A percentile compares a stretch with the other conserved stretches of the same genome.
Conservation (phyloP, 2,329 filamentous ascomycete genomes). For the Colletotrichum coccodes region DNA sequence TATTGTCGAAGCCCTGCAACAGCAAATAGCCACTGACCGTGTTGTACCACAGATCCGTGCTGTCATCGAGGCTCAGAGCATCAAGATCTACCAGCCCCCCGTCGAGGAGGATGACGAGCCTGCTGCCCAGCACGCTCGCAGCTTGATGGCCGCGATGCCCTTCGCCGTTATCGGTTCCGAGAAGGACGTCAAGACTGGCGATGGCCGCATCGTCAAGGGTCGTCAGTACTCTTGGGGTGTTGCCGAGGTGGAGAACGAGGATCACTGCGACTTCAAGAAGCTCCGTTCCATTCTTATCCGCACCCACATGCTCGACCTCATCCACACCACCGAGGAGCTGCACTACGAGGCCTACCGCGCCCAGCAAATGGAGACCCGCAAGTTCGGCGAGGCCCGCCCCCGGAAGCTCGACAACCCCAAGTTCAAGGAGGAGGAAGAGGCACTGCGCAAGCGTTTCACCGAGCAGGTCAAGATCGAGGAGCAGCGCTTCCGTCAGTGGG, state of each 20-base stretch:
- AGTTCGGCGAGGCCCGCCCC: conserved; percentile 97
- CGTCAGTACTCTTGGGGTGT: conserved; percentile 99
- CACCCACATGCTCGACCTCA: conserved; percentile 99
- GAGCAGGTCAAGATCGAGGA: conserved; percentile 99
- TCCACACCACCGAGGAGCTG: conserved; percentile 98
- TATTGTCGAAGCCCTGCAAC: conserved; percentile 16
- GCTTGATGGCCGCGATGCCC: conserved; percentile 95
- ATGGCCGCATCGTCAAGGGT: conserved; percentile 97
- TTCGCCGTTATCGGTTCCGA: conserved; percentile 99
- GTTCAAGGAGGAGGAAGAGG: conserved; percentile 99
- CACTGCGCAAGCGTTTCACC: conserved; percentile 97
- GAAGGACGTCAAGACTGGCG: conserved; percentile 97
- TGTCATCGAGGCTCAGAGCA: conserved; percentile 97
- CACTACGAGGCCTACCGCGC: conserved; percentile 99
- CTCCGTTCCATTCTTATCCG: conserved; percentile 98
- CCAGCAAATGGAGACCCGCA: conserved; percentile 99
- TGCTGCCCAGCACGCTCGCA: conserved; percentile 92
- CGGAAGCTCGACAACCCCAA: conserved; percentile 99
- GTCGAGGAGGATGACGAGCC: conserved; percentile 98
- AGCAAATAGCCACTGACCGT: conserved; percentile 12
- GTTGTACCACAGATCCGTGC: conserved; percentile 76
- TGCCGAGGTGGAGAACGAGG: conserved; percentile 99
- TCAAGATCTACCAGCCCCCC: conserved; percentile 99
- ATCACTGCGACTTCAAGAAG: conserved; percentile 99
- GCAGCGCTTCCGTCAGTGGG: conserved; percentile 98